phyloP scores from a whole-genome alignment of 148 eudicot genomes.

The Camellia sinensis region DNA sequence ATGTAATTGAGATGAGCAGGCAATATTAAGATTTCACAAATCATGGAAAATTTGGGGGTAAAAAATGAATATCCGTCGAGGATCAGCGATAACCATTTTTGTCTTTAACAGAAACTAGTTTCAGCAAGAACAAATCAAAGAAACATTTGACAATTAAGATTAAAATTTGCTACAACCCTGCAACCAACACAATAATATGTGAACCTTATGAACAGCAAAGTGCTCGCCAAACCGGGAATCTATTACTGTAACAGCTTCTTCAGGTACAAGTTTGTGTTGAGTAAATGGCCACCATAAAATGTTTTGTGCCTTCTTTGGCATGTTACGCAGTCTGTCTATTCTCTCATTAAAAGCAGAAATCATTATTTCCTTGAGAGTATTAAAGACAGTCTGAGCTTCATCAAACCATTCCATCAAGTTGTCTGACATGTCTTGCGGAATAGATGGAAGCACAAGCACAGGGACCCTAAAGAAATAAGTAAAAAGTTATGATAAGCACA shows the following conservation, averaged over 20 bases:
- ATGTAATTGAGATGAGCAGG: not conserved
- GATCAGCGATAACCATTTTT: not conserved
- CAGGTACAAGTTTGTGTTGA: constrained; percentile 83
- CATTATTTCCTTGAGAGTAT: constrained; percentile 65
- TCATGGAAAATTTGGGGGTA: not conserved
- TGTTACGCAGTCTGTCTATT: constrained; percentile 56
- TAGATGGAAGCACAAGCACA: constrained; percentile 77
- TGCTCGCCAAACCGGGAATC: constrained; percentile 96
- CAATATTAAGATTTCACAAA: not conserved
- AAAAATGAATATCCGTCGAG: not conserved
- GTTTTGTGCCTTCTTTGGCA: constrained; percentile 75
- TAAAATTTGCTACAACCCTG: not conserved
- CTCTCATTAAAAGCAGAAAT: constrained; percentile 56
- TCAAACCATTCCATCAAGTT: constrained; percentile 80
- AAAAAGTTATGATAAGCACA: not conserved
- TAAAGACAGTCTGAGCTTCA: constrained; percentile 50
- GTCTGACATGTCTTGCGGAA: constrained; percentile 80
- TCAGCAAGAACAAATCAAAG: not conserved
- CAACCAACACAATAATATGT: not conserved
- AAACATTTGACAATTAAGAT: not conserved
- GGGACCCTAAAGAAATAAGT: constrained; percentile 55
- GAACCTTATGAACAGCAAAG: constrained; percentile 84
- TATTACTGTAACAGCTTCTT: constrained; percentile 73
- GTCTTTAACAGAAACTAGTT: not conserved
- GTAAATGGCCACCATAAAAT: constrained; percentile 99